phyloP scores from a whole-genome alignment of 805 yeast species.

The Saturnispora serradocipensis region DNA sequence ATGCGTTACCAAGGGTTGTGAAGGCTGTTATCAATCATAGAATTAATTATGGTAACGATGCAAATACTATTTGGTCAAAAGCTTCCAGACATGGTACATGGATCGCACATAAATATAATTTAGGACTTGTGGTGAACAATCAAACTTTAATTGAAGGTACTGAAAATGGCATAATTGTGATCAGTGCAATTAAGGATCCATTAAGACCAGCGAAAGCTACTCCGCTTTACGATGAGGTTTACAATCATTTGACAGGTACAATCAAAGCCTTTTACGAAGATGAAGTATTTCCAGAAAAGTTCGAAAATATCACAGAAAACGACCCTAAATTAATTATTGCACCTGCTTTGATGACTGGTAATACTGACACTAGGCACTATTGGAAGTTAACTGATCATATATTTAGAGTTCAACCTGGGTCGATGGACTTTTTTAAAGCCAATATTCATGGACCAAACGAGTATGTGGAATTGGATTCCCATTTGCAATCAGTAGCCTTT shows the following conservation, averaged over 20 bases:
- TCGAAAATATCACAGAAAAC: conserved; percentile 5
- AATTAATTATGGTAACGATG: conserved; percentile 39
- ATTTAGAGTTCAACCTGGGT: conserved; percentile 47
- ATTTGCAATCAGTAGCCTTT: conserved; percentile 45
- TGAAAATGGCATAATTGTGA: conserved; percentile 20
- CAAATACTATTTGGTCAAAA: conserved; percentile 26
- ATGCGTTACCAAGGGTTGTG: conserved; percentile 65
- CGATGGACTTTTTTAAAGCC: conserved; percentile 16
- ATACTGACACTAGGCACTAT: conserved; percentile 60
- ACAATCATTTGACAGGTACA: conserved; percentile 55
- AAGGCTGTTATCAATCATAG: conserved; percentile 53
- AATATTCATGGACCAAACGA: conserved; percentile 61
- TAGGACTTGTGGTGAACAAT: conserved; percentile 30
- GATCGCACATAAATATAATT: conserved; percentile 28
- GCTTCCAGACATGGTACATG: conserved; percentile 23
- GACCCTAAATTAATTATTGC: conserved; percentile 30
- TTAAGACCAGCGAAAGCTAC: conserved; percentile 38
- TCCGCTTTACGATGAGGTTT: conserved; percentile 35
- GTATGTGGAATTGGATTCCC: conserved; percentile 43
- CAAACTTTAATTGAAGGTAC: conserved; percentile 18
- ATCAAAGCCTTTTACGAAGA: conserved; percentile 56
- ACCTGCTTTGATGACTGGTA: conserved; percentile 56
- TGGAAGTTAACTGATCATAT: conserved; percentile 53
- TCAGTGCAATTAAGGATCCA: conserved; percentile 13
- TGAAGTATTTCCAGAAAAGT: conserved; percentile 23